Conservation (phyloP, 1,284 basidiomycete species). For the Xanthoconium separans region DNA sequence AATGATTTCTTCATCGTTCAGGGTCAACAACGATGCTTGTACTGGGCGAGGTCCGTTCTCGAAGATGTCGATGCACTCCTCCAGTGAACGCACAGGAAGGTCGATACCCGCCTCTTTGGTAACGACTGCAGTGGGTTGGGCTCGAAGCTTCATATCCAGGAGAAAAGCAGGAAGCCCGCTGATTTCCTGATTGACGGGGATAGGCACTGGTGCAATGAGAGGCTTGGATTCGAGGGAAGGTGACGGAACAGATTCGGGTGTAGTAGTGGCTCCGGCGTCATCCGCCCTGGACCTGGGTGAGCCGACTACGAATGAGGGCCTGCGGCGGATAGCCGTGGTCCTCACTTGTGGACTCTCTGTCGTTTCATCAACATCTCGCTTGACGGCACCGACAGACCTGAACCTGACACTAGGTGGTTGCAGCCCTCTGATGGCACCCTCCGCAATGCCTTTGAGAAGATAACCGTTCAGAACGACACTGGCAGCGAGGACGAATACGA, state of each 20-base stretch:
- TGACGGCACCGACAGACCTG: constrained; percentile 35
- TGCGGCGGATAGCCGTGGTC: constrained; percentile 16
- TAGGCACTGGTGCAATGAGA: constrained; percentile 28
- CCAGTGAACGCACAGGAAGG: constrained; percentile 57
- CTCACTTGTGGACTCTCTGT: constrained; percentile 14
- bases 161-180: constrained; percentile 42
- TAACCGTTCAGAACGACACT: constrained; percentile 94
- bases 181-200: constrained; percentile 18
- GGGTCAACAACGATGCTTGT: constrained; percentile 49
- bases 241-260: constrained; percentile 18
- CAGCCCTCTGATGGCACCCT: constrained; percentile 40
- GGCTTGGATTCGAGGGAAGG: constrained; percentile 14
- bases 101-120: constrained; percentile 17
- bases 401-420: constrained; percentile 49
- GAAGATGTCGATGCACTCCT: constrained; percentile 84
- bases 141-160: constrained; percentile 47
- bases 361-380: constrained; percentile 29
- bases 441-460: constrained; percentile 79
- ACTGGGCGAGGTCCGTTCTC: constrained; percentile 78
- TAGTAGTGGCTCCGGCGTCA: constrained; percentile 17
- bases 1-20: constrained; percentile 94
- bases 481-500: constrained; percentile 84
- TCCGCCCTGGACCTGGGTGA: constrained; percentile 13
- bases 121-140: constrained; percentile 25
- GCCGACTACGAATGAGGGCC: constrained; percentile 29